Evolutionary conservation across 495 filamentous ascomycete genomes (phyloP).

Genomic region (Neurospora sp.): DNA sequence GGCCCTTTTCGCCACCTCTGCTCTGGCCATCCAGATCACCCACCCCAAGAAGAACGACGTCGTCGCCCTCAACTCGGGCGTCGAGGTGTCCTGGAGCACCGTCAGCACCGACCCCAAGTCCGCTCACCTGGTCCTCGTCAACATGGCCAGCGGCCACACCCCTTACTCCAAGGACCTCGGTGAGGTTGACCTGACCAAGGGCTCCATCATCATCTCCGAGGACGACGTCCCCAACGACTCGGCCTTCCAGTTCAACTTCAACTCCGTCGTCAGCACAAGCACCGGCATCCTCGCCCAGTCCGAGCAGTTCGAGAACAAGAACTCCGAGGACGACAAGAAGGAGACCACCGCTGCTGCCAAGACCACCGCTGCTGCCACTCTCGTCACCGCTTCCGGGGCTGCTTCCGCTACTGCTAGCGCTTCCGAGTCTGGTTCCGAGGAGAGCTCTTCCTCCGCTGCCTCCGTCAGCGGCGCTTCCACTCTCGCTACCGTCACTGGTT

Average conservation of each 20-base stretch:
- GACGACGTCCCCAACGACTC: slow-evolving; percentile 9
- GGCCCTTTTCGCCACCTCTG: slow-evolving; percentile 10
- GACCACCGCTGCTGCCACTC: slow-evolving; percentile 1
- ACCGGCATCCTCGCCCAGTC: slow-evolving; percentile 23
- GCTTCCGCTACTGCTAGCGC: neutral
- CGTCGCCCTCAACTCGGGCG: slow-evolving; percentile 12
- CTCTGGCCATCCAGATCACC: slow-evolving; percentile 18
- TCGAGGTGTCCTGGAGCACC: slow-evolving; percentile 15
- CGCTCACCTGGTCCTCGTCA: slow-evolving; percentile 22
- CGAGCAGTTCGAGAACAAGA: slow-evolving; percentile 17
- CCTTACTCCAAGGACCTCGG: slow-evolving; percentile 19
- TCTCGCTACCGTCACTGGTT: neutral
- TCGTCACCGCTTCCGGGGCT: neutral
- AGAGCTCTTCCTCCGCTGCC: neutral
- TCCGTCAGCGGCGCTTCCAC: neutral
- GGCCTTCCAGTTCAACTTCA: slow-evolving; percentile 22
- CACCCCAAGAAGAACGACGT: slow-evolving; percentile 14
- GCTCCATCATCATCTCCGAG: slow-evolving; percentile 9
- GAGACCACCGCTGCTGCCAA: neutral
- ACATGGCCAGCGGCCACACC: slow-evolving; percentile 20
- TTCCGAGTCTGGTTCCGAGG: neutral
- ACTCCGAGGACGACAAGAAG: neutral
- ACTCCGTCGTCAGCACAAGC: slow-evolving; percentile 14
- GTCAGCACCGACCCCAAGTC: slow-evolving; percentile 16
- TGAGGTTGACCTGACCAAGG: slow-evolving; percentile 16